Conservation (phyloP, 2,329 filamentous ascomycete genomes). For the Colletotrichum sp. region DNA sequence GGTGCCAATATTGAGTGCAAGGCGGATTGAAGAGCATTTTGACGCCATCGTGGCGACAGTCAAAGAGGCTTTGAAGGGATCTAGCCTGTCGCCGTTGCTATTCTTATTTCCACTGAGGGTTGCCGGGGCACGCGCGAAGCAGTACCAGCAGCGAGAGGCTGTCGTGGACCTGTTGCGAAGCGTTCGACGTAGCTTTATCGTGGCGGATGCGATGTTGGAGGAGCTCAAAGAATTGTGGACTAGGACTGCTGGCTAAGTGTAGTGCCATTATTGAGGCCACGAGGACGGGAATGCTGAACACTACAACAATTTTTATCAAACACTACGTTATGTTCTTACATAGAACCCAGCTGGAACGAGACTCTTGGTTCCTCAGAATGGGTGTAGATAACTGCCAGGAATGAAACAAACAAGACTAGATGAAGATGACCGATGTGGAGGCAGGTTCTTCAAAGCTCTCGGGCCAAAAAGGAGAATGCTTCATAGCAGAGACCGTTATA, state of each 20-base stretch:
- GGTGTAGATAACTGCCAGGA: no score
- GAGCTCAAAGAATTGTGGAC: neutral
- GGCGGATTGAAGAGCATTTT: conserved; percentile 27
- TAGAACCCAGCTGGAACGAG: no score
- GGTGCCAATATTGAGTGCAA: conserved; percentile 26
- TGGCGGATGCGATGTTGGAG: conserved; percentile 1
- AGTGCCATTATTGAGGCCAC: neutral
- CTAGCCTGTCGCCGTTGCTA: conserved; percentile 33
- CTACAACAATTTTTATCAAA: no score
- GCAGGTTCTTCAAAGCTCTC: no score
- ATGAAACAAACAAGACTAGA: no score
- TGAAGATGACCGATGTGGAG: no score
- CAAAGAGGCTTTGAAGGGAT: conserved; percentile 18
- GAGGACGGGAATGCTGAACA: no score
- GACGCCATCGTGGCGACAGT: conserved; percentile 27
- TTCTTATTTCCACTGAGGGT: conserved; percentile 39
- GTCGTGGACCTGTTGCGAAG: conserved; percentile 24
- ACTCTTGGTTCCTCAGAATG: no score
- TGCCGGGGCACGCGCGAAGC: conserved; percentile 33
- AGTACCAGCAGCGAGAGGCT: conserved; percentile 24
- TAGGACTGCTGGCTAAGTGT: neutral
- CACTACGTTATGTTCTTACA: no score
- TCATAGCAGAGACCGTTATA: no score
- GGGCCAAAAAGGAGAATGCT: no score
- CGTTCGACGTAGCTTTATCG: neutral